Percentiles rank a stretch among this genome's conserved stretches.
phyloP scores from a whole-genome alignment of 1,284 basidiomycete genomes.

The Trichosporon faecale region DNA sequence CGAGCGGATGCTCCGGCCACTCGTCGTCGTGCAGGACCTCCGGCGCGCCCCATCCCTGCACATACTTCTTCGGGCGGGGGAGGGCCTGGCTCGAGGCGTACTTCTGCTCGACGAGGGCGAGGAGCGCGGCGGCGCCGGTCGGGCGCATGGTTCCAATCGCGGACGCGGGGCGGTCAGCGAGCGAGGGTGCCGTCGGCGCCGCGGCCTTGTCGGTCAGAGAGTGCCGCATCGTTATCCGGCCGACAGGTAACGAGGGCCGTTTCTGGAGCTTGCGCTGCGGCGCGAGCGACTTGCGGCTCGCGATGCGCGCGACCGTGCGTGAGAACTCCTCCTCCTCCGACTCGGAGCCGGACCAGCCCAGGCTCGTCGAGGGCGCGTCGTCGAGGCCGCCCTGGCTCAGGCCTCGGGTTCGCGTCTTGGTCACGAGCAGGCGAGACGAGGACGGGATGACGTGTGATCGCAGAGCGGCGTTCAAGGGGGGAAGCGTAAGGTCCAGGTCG shows the following conservation, averaged over 20 bases:
- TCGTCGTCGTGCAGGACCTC: constrained; percentile 38
- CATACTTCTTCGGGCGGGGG: constrained; percentile 27
- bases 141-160: constrained; percentile 15
- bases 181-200: constrained; percentile 6
- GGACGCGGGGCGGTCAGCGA: constrained; percentile 20
- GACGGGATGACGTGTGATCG: constrained; percentile 34
- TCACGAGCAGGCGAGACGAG: constrained; percentile 22
- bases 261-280: constrained; percentile 13
- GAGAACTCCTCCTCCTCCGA: constrained; percentile 45
- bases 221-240: constrained; percentile 4
- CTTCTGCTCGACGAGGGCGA: constrained; percentile 27
- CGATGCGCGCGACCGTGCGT: constrained; percentile 27
- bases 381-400: neutral
- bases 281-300: constrained; percentile 22
- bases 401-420: neutral
- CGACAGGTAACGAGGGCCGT: constrained; percentile 20
- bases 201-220: constrained; percentile 1
- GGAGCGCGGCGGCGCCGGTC: constrained; percentile 20
- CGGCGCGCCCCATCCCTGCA: constrained; percentile 41
- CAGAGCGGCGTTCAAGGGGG: constrained; percentile 34
- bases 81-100: constrained; percentile 21
- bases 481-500: constrained; percentile 37
- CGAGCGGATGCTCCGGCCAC: constrained; percentile 21
- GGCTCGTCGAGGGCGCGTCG: neutral
- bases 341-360: constrained; percentile 42